Evolutionary conservation across 495 filamentous ascomycete species (phyloP), one percentile per base, ranked within the genome.

Genomic region (Pyrenopolyporus hunteri): DNA sequence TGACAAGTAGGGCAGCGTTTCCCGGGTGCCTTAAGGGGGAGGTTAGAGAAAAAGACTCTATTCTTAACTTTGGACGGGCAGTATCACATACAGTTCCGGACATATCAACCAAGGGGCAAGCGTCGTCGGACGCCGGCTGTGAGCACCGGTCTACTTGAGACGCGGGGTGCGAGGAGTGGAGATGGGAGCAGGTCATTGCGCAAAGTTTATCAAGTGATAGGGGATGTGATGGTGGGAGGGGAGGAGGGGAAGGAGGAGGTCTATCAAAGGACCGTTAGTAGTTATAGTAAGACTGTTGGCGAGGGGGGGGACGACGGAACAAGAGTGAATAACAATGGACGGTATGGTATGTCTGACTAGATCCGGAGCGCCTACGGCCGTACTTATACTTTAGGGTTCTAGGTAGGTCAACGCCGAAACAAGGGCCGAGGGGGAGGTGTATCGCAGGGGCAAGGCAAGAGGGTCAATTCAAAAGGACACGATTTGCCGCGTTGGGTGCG

Each of bases 1-100:
- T 72, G 69, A 40, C 72, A 76, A 35, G 68, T 70, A 32, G 69
- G 68, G 33, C 73, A 73, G 36, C 59, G 62, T 50, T 62, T 62
- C 7, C 51, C 52, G 9, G 52, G 61, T 29, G 66, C 62, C 57
- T 66, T 39, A 40, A 25, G 16, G 16, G 20, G 5, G 13, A 33
- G 4, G 46, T 66, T 39, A 60, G 57, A 48, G 32, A 25, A 6
- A 25, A 6, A 32, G 3, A n/a, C 8, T 33, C 13, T 44, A 37
- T 35, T 60, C 36, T 55, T 20, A n/a, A n/a, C n/a, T n/a, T n/a
- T 35, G 36, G 57, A 37, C 13, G 42, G 46, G 36, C 23, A 33
- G 20, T 42, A 40, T 19, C 10, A 57, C 52, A 46, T 66, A 66
- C 63, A 32, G 63, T 66, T 11, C 63, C 63, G 11, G 63, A 66